Evolutionary conservation across 2,329 filamentous ascomycete genomes (phyloP).

Genomic region (Ambrosiella beaveri): DNA sequence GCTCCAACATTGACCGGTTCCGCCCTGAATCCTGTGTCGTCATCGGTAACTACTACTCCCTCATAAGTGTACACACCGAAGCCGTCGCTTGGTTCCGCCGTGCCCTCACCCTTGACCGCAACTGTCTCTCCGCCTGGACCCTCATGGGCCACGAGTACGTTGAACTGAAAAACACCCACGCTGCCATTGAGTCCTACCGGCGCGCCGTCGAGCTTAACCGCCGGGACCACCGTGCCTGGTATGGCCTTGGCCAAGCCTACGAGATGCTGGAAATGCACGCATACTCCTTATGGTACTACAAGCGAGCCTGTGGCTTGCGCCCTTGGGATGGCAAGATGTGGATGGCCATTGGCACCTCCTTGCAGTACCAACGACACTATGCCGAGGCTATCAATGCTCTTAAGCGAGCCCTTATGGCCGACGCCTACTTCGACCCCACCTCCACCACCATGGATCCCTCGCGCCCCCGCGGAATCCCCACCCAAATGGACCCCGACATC

Average conservation of each 20-base stretch:
- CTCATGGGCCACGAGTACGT: slow-evolving; percentile 98
- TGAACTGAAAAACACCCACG: slow-evolving; percentile 95
- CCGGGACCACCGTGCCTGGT: slow-evolving; percentile 95
- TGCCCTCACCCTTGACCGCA: slow-evolving; percentile 74
- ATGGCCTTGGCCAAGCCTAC: slow-evolving; percentile 90
- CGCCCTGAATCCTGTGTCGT: slow-evolving; percentile 93
- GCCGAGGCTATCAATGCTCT: slow-evolving; percentile 89
- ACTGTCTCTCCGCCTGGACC: slow-evolving; percentile 90
- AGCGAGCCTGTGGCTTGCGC: slow-evolving; percentile 80
- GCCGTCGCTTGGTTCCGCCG: slow-evolving; percentile 95
- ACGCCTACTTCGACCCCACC: slow-evolving; percentile 61
- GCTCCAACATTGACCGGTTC: slow-evolving; percentile 85
- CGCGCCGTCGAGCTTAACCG: slow-evolving; percentile 91
- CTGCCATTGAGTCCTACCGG: slow-evolving; percentile 90
- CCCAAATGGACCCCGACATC: slow-evolving; percentile 72
- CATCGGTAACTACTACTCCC: slow-evolving; percentile 90
- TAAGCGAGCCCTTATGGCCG: slow-evolving; percentile 78
- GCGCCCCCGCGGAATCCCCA: slow-evolving; percentile 31
- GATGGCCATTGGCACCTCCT: slow-evolving; percentile 85
- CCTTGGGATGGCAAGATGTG: slow-evolving; percentile 98
- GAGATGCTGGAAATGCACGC: slow-evolving; percentile 97
- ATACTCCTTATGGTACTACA: slow-evolving; percentile 95
- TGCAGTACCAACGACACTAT: slow-evolving; percentile 72
- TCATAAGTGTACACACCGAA: slow-evolving; percentile 91
- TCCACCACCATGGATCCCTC: slow-evolving; percentile 25